phyloP scores from a whole-genome alignment of 2,329 filamentous ascomycete genomes.

The Hypoxylon sp. region DNA sequence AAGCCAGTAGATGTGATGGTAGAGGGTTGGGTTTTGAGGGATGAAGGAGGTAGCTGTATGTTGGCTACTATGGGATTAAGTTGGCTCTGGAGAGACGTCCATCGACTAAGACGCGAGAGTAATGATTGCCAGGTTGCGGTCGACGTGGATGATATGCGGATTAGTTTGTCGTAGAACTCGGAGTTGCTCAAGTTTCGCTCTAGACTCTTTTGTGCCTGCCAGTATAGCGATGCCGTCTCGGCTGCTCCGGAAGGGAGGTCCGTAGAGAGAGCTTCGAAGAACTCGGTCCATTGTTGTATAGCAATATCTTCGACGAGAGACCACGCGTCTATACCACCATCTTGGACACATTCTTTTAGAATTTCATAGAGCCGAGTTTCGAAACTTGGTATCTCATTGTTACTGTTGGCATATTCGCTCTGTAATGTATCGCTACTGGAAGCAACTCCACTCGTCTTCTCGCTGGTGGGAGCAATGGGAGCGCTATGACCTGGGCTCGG shows the following conservation, averaged over 20 bases:
- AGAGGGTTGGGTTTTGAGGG: constrained; percentile 16
- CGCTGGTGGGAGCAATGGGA: not conserved
- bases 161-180: constrained; percentile 10
- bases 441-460: not conserved
- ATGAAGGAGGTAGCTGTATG: constrained; percentile 22
- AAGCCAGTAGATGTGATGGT: not conserved
- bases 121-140: constrained; percentile 54
- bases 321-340: constrained; percentile 17
- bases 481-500: not conserved
- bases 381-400: constrained; percentile 48
- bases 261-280: constrained; percentile 54
- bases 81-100: constrained; percentile 47
- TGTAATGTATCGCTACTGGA: constrained; percentile 1
- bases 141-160: not conserved
- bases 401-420: constrained; percentile 1
- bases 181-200: constrained; percentile 56
- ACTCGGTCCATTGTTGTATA: constrained; percentile 55
- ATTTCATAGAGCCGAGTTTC: constrained; percentile 50
- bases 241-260: constrained; percentile 13
- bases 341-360: constrained; percentile 24
- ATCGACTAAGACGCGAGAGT: constrained; percentile 52
- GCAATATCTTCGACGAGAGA: constrained; percentile 45
- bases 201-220: constrained; percentile 53
- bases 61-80: constrained; percentile 24
- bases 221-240: constrained; percentile 48